phyloP scores from a whole-genome alignment of 192 early-diverging fungal species.

The Rhizophagus prolifer region DNA sequence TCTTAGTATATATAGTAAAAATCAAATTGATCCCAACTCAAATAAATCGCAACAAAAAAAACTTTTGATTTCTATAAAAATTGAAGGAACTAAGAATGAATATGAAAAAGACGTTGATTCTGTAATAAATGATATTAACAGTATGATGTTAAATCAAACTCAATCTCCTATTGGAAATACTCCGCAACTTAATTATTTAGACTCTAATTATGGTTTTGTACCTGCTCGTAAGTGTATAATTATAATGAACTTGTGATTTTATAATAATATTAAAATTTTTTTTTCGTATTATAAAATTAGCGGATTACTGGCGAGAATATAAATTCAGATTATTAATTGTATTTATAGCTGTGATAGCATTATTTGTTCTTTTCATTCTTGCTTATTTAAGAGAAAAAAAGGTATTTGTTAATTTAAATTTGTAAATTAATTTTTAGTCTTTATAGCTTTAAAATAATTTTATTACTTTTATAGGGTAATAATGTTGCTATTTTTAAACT shows the following conservation, averaged over 20 bases:
- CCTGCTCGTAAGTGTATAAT: neutral
- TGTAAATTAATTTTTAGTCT: too few relatives aligned
- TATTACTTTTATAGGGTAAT: neutral
- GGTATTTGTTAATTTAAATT: neutral
- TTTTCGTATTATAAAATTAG: neutral
- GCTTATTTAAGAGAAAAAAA: neutral
- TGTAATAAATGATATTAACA: neutral
- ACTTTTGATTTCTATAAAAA: neutral
- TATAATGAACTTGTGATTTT: neutral
- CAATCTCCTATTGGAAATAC: neutral
- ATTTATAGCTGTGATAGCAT: neutral
- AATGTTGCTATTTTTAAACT: conserved; percentile 16
- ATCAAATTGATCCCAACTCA: neutral
- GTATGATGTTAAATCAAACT: neutral
- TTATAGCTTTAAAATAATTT: too few relatives aligned
- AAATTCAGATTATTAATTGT: neutral
- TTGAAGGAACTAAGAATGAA: neutral
- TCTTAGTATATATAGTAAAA: neutral
- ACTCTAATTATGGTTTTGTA: neutral
- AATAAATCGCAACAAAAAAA: neutral
- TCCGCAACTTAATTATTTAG: neutral
- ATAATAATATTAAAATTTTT: neutral
- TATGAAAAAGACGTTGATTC: neutral
- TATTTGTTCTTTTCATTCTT: neutral
- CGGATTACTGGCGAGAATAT: conserved; percentile 11